Evolutionary conservation across 192 early-diverging fungal genomes (phyloP), one percentile per base, ranked within the genome.

Genomic region (Chytriomyces confervae): DNA sequence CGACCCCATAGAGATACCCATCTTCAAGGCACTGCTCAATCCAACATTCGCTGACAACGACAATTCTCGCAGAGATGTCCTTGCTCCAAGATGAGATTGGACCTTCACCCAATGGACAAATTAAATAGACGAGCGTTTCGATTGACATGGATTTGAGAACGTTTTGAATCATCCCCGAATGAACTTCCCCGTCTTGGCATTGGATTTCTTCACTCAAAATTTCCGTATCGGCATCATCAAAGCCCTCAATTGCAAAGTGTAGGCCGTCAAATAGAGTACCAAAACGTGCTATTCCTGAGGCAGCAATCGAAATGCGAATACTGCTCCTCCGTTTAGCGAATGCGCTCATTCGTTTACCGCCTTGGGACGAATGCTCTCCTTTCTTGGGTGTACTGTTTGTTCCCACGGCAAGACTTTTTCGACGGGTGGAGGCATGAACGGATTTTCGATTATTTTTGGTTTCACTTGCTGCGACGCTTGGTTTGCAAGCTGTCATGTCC

Each of bases 21-120:
- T 84, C 84, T 3, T 90, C 80, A 10, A 90, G 24, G 50, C 90
- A 91, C 51, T 79, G 73, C 63, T 91, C 88, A 10, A 91, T 61
- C 90, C 90, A 91, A 66, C 83, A 90, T 61, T 89, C 85, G 50
- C 86, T 89, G 43, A 89, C 88, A 50, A 89, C 62, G 50, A 80
- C 80, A 23, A 84, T 44, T 9, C 36, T 36, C 36, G 36, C 36
- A 36, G 36, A 36, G 36, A 36, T 2, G 36, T 36, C 66, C 69
- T 11, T 70, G 49, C 10, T 11, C 66, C 6, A 47, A 57, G 47
- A 18, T 23, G 11, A n/a, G 50, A 13, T 36, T 36, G 68, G 75
- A 49, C 53, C 63, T 16, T 27, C 66, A 10, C 64, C 57, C 43
- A 77, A 60, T 13, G 63, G 66, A 29, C 13, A 16, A 50, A 60